A percentile compares a stretch with the other conserved stretches of the same genome.
Conservation (phyloP, 345 rosid species). For the Eucalyptus polyanthemos region DNA sequence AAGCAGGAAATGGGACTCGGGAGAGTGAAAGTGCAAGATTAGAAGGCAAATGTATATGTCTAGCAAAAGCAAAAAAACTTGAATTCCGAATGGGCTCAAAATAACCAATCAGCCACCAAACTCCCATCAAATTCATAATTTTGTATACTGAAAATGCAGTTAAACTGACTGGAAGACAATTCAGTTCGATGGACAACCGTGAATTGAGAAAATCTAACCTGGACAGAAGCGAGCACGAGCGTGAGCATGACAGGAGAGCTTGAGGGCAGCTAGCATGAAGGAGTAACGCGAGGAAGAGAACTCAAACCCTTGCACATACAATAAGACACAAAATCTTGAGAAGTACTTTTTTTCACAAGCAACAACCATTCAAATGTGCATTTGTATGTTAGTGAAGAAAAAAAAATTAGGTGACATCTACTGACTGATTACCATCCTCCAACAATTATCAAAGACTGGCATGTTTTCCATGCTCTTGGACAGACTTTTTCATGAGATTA, state of each 20-base stretch:
- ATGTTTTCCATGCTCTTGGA: neutral
- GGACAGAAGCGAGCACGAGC: rapidly evolving
- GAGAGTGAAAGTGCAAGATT: neutral
- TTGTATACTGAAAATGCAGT: neutral
- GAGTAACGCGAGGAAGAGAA: too few relatives aligned
- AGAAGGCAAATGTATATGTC: too few relatives aligned
- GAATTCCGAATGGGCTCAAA: too few relatives aligned
- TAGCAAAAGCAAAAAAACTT: too few relatives aligned
- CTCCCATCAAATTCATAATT: neutral
- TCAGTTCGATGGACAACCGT: neutral
- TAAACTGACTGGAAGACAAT: neutral
- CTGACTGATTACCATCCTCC: neutral
- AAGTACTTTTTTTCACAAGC: neutral
- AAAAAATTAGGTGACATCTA: neutral
- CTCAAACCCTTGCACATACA: neutral
- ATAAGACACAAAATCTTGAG: neutral
- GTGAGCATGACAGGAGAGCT: too few relatives aligned
- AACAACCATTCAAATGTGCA: neutral
- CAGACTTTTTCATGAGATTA: too few relatives aligned
- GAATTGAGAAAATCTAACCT: too few relatives aligned
- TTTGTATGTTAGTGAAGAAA: neutral
- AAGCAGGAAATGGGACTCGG: neutral
- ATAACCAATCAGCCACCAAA: too few relatives aligned
- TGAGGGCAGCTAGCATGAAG: too few relatives aligned
- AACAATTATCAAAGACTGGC: too few relatives aligned